These are phyloP conservation scores for Taphrina populina DNA, from an alignment of 1,139 yeast species.

Conservation along the genomic window DNA sequence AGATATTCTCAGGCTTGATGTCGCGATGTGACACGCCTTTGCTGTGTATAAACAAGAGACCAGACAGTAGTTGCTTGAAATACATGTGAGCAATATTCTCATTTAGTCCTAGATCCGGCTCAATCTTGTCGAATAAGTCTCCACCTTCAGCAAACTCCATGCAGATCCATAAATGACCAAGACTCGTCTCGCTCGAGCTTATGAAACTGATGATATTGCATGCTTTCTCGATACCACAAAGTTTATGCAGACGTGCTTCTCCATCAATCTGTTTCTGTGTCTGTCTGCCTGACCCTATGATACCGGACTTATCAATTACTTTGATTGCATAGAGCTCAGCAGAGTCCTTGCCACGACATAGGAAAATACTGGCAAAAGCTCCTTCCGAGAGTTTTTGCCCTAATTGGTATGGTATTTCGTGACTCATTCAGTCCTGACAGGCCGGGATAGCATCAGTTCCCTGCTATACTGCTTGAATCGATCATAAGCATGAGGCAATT, in stretches of 20 bases:
- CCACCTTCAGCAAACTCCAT: conserved; percentile 70
- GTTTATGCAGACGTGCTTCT: conserved; percentile 57
- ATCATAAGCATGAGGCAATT: too few species aligned
- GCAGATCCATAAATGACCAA: conserved; percentile 51
- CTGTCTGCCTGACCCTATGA: conserved; percentile 50
- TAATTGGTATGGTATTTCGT: conserved; percentile 18
- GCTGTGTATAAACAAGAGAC: conserved; percentile 59
- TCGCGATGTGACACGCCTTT: conserved; percentile 78
- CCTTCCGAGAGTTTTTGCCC: conserved; percentile 28
- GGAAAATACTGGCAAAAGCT: conserved; percentile 16
- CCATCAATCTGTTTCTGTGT: conserved; percentile 51
- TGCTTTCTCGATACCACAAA: conserved; percentile 52
- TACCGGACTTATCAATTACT: conserved; percentile 54
- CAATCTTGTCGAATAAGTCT: conserved; percentile 66
- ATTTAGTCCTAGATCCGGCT: conserved; percentile 69
- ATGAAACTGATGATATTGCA: conserved; percentile 57
- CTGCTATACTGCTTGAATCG: too few species aligned
- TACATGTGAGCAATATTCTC: conserved; percentile 66
- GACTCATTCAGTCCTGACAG: too few species aligned
- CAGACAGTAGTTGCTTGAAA: conserved; percentile 60
- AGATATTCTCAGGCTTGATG: conserved; percentile 85
- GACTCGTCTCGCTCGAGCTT: conserved; percentile 50
- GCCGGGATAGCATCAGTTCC: too few species aligned
- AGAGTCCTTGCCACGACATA: not conserved
- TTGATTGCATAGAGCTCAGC: conserved; percentile 54